Evolutionary conservation across 2,329 filamentous ascomycete genomes (phyloP).

Genomic region (Apiospora pterosperma): DNA sequence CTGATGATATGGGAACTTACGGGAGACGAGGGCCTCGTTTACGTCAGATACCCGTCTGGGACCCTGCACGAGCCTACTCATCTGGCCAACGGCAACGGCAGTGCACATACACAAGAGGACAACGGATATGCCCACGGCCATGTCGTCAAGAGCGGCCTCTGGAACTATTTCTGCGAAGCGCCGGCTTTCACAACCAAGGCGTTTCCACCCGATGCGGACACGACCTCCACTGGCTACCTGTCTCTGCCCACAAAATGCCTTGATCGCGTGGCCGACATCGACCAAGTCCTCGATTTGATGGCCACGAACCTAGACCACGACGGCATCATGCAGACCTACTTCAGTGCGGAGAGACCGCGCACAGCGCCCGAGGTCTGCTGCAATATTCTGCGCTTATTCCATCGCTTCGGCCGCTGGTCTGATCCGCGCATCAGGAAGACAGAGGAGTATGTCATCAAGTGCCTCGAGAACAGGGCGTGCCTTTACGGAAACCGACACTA

Average conservation of each 20-base stretch:
- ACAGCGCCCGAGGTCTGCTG: conserved; percentile 17
- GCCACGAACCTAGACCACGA: conserved; percentile 11
- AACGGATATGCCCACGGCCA: background rate
- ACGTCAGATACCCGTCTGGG: conserved; percentile 15
- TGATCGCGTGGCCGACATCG: too few species aligned
- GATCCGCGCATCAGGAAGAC: conserved; percentile 14
- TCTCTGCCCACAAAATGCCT: too few species aligned
- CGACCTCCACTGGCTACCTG: conserved; percentile 18
- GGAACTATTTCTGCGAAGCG: conserved; percentile 17
- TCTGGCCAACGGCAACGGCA: background rate
- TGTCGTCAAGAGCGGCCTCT: conserved; percentile 13
- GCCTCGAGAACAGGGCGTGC: conserved; percentile 14
- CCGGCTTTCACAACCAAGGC: conserved; percentile 11
- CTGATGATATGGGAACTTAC: conserved; percentile 36
- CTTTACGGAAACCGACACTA: conserved; percentile 14
- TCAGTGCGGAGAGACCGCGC: conserved; percentile 13
- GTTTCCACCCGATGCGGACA: conserved; percentile 20
- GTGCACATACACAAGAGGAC: background rate
- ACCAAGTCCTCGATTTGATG: too few species aligned
- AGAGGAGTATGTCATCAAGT: conserved; percentile 15
- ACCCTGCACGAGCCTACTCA: background rate
- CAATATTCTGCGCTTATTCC: conserved; percentile 19
- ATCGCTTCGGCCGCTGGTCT: conserved; percentile 14
- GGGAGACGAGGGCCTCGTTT: conserved; percentile 13
- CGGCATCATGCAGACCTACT: conserved; percentile 19